A percentile compares a stretch with the other conserved stretches of the same genome.
phyloP scores from a whole-genome alignment of 1,139 yeast species.

The Suhomyces guaymorum region DNA sequence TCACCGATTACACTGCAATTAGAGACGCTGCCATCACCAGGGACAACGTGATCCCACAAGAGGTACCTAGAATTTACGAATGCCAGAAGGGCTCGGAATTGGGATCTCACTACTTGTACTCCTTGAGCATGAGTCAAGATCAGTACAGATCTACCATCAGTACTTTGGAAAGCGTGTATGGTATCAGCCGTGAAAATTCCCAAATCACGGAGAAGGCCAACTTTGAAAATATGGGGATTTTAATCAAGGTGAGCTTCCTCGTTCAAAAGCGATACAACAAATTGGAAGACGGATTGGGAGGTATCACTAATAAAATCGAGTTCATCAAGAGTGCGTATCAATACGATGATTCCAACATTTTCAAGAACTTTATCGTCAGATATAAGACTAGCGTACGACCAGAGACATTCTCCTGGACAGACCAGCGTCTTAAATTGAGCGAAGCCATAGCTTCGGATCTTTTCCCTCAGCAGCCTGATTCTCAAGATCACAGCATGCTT shows the following conservation, averaged over 20 bases:
- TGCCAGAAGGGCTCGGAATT: constrained; percentile 17
- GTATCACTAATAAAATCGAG: background rate
- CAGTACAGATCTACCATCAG: constrained; percentile 4
- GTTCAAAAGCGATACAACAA: background rate
- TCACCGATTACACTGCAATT: constrained; percentile 22
- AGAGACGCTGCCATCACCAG: constrained; percentile 13
- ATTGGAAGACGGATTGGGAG: background rate
- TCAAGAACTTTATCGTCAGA: too few relatives aligned
- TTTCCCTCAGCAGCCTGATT: too few relatives aligned
- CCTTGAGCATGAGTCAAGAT: constrained; percentile 11
- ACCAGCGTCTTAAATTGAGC: too few relatives aligned
- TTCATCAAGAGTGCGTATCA: too few relatives aligned
- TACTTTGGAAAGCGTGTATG: constrained; percentile 1
- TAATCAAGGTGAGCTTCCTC: constrained; percentile 15
- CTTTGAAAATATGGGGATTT: constrained; percentile 17
- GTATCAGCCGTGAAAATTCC: background rate
- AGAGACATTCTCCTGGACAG: too few relatives aligned
- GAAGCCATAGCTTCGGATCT: too few relatives aligned
- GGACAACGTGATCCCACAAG: constrained; percentile 1
- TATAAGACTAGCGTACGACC: too few relatives aligned
- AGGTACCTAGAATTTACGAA: constrained; percentile 10
- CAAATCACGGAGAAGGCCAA: constrained; percentile 3
- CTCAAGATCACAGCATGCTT: constrained; percentile 4
- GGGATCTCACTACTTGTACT: constrained; percentile 11
- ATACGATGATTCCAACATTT: too few relatives aligned